Evolutionary conservation across 2,329 filamentous ascomycete genomes (phyloP).

Genomic region (Fusarium concolor): DNA sequence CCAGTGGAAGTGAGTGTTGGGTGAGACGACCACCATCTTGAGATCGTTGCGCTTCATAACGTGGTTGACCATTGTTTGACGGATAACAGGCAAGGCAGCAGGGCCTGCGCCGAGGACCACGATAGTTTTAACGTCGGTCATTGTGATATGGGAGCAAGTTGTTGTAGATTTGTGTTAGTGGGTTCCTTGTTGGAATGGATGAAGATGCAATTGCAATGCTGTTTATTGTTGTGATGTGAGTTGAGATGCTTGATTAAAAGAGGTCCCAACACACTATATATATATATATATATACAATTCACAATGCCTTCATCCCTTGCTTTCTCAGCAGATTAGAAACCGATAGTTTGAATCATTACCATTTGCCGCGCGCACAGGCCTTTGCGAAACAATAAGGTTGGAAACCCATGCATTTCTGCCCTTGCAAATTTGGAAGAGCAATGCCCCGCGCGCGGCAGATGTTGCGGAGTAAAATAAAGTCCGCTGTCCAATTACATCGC

Average conservation of each 20-base stretch:
- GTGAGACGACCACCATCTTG: constrained; percentile 60
- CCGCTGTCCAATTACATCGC: neutral
- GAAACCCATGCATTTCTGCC: neutral
- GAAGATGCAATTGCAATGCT: neutral
- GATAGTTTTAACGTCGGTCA: constrained; percentile 53
- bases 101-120: constrained; percentile 64
- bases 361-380: constrained; percentile 1
- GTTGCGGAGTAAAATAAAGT: neutral
- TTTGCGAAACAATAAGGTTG: neutral
- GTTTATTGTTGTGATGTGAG: neutral
- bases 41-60: constrained; percentile 55
- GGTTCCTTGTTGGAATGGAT: neutral
- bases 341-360: neutral
- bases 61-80: constrained; percentile 61
- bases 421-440: neutral
- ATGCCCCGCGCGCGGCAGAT: constrained; percentile 13
- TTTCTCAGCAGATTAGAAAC: constrained; percentile 19
- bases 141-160: constrained; percentile 7
- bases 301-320: constrained; percentile 1
- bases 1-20: constrained; percentile 64
- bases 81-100: constrained; percentile 60
- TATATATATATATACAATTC: constrained; percentile 23
- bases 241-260: neutral
- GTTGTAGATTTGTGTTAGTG: neutral
- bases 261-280: constrained; percentile 6